Base-by-base conservation (phyloP, 2,329 filamentous ascomycete species). In the Cephalotrichum gorgonifer region DNA sequence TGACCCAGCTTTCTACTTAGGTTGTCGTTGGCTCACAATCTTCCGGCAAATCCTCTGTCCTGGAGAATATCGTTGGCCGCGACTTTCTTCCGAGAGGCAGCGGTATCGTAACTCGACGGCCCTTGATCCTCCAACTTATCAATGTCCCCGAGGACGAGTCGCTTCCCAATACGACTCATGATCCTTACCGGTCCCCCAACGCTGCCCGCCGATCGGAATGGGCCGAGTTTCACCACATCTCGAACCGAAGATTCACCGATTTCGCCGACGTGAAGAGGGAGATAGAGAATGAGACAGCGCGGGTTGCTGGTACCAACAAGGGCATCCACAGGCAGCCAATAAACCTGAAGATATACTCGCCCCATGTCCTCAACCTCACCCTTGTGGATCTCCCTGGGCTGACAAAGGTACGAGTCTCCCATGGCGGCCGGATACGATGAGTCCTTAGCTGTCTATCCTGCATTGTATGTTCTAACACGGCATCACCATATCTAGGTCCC, bases 21-120 rank as follows among this genome's bases (percentile, higher is more conserved):
- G 91, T 98, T 55, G 93, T 98, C 53, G 93, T 98, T 59, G 93
- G 93, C 55, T 98, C 93, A 53, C 93, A 98, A 71, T 97, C 93
- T 11, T 94, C 93, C 50, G 93, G 93, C 63, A 98, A 98, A 73
- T 97, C 91, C 15, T 97, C 93, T 7, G 93, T 98, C 25, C 83
- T 98, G 55, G 93, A 98, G 72, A 98, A 98, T 69, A 95, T 98
- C 58, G 93, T 98, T 61, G 93, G 93, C 60, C 82, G 91, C 68
- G 93, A 98, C 70, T 98, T 98, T 68, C 76, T 98, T 48, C 93
- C 93, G 51, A 86, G 93, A 65, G 93, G 93, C 61, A 95, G 88
- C 64, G 93, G 93, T 65, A 97, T 98, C 66, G 90, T 96, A 54
- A 98, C 93, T 50, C 80, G 93, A 54, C 81, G 93, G 61, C 93